These are phyloP conservation scores for Silene coronaria DNA, from an alignment of 179 eudicot species.

Conservation along the genomic window DNA sequence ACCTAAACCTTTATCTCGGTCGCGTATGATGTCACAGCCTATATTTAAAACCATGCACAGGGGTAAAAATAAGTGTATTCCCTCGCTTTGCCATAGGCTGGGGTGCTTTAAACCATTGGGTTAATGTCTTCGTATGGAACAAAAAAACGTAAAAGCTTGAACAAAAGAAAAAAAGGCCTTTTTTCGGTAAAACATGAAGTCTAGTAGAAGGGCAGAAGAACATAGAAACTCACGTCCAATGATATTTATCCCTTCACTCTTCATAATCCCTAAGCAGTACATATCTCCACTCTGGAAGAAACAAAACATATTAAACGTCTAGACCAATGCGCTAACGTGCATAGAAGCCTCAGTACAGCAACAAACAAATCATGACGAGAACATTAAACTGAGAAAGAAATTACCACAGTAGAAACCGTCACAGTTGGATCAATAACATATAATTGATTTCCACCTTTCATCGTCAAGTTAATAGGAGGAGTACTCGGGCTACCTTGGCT, in stretches of 20 bases:
- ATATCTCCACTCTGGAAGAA: conserved; percentile 37
- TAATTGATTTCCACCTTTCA: conserved; percentile 61
- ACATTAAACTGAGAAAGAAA: conserved; percentile 1
- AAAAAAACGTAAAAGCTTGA: neutral
- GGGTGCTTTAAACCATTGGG: neutral
- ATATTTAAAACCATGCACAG: too few species aligned
- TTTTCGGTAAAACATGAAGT: neutral
- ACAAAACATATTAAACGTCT: conserved; percentile 10
- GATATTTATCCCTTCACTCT: conserved; percentile 55
- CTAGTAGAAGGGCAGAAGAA: neutral
- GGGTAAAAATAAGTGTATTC: too few species aligned
- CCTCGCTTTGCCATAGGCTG: neutral
- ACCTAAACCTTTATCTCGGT: too few species aligned
- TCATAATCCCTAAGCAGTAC: conserved; percentile 76
- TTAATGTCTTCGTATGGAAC: neutral
- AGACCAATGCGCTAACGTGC: conserved; percentile 2
- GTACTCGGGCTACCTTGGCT: conserved; percentile 25
- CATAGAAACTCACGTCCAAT: conserved; percentile 68
- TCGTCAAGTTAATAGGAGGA: conserved; percentile 57
- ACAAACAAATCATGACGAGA: neutral
- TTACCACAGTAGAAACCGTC: conserved; percentile 36
- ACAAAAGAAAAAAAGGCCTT: neutral
- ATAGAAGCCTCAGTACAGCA: conserved; percentile 16
- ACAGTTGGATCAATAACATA: conserved; percentile 46
- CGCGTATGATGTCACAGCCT: too few species aligned